Conservation (phyloP, 1,284 basidiomycete genomes). For the Tilletia caries region DNA sequence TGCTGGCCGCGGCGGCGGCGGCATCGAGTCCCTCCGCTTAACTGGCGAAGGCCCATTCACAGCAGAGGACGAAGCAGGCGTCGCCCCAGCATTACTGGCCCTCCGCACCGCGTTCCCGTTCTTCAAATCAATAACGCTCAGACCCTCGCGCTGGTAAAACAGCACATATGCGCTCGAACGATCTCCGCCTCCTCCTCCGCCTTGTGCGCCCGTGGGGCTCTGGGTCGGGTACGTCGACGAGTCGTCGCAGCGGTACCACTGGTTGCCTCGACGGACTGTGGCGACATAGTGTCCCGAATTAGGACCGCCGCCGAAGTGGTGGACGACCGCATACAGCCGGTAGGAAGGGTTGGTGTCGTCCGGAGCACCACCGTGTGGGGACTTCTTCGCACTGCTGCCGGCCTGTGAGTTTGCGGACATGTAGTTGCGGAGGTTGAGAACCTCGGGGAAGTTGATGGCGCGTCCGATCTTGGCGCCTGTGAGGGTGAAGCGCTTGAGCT, state of each 20-base stretch:
- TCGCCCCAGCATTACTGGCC: not conserved
- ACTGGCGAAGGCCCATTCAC: not conserved
- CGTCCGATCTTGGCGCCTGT: slow-evolving; percentile 68
- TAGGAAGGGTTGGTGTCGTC: slow-evolving; percentile 64
- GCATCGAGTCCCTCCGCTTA: slow-evolving; percentile 6
- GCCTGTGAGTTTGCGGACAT: slow-evolving; percentile 71
- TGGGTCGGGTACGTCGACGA: slow-evolving; percentile 63
- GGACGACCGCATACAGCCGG: slow-evolving; percentile 84
- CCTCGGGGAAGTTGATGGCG: slow-evolving; percentile 73
- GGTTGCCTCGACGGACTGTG: slow-evolving; percentile 59
- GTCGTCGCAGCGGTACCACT: slow-evolving; percentile 94
- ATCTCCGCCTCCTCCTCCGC: slow-evolving; percentile 51
- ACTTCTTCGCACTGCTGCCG: not conserved
- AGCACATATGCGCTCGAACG: slow-evolving; percentile 86
- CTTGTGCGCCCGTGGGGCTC: slow-evolving; percentile 52
- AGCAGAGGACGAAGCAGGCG: not conserved
- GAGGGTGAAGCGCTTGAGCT: slow-evolving; percentile 90
- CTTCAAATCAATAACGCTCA: not conserved
- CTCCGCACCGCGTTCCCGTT: slow-evolving; percentile 55
- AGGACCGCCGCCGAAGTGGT: slow-evolving; percentile 84
- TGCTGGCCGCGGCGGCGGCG: not conserved
- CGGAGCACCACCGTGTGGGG: no score
- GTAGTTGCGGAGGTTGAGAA: slow-evolving; percentile 70
- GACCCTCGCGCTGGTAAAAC: slow-evolving; percentile 75
- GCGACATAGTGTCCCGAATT: slow-evolving; percentile 96